Base-by-base conservation (phyloP, 1,284 basidiomycete genomes). In the Papiliotrema fonsecae region DNA sequence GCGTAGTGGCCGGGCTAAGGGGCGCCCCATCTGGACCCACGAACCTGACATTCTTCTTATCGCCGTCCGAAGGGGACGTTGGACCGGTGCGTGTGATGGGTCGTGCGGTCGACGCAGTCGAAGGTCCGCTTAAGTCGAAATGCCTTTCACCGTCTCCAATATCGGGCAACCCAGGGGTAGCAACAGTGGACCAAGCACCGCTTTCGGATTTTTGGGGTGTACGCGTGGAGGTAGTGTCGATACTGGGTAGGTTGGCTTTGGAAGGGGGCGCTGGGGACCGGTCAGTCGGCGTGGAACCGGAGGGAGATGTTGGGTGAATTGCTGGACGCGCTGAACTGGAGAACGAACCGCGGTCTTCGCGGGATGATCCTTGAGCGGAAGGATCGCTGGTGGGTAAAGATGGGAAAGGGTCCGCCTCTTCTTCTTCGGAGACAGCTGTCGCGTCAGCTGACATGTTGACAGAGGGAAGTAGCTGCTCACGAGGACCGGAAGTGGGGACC, bases 1-100 rank as follows among this genome's bases (percentile, higher is more conserved):
- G 52, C 0, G 66, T 69, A 24, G 55, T 55, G 1, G 64, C 64
- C 2, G 71, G 71, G 19, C 58, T 61, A 4, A 72, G 51, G 0
- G 71, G 71, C n/a, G 66, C 71, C 16, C 70, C 70, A 47, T 73
- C 71, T 2, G 69, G 70, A 7, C 71, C 71, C 45, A 60, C 60
- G 49, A 73, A 73, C 6, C 69, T 50, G 13, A 73, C 71, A 41
- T 60, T 64, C 57, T 68, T 72, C 48, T 54, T 64, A 31, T 64
- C 63, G 18, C 51, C 55, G 16, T 47, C 37, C 27, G 37, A 40
- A n/a, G 4, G 31, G 21, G 50, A 40, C 18, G 42, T 40, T 13
- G 37, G 39, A 22, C 38, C n/a, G 19, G 18, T 22, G 16, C 28
- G 4, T 22, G 25, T 47, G 22, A 31, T 35, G 11, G 51, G 50